Evolutionary conservation across 2,329 filamentous ascomycete species (phyloP), one percentile per base, ranked within the genome.

Genomic region (Claviceps fusiformis): DNA sequence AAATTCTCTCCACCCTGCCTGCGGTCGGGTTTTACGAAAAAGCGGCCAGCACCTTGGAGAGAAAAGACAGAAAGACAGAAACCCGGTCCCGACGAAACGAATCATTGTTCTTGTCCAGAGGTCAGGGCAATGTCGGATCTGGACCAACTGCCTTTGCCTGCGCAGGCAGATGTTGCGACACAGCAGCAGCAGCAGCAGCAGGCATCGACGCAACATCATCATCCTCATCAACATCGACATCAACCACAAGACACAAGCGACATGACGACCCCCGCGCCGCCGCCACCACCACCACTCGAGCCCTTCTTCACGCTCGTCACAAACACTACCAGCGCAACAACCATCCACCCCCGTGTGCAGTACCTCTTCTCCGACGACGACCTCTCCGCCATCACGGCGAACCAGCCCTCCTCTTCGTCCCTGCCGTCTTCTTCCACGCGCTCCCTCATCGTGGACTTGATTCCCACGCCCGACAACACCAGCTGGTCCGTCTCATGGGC

Each of bases 291-390:
- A 27, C 68, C 73, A 3, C 92, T 95, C 68, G 77, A 82, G 48
- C 88, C 89, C 2, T 86, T 95, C 73, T 96, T 95, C 74, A 86
- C 89, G 1, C 75, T 96, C 46, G 77, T 97, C 60, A 83, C 88
- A 65, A 90, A 95, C 68, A 72, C 78, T 11, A 79, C 81, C n/a
- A 84, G 81, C 9, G 79, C 82, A 62, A 81, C 87, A 49, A 87
- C 89, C 58, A 78, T 89, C 63, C 91, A 97, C 67, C 93, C 92
- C 1, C 83, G 81, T 54, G 83, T 95, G 1, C 89, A 92, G 72
- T 97, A 97, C 72, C 80, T 97, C 64, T 97, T 98, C 73, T 81
- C 82, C 62, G 91, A 97, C 69, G 93, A 97, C 70, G 90, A 96
- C 65, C 80, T 83, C 2, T 86, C 91, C 50, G 86, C 90, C 49